A percentile compares a stretch with the other conserved stretches of the same genome.
Evolutionary conservation across 2,329 filamentous ascomycete species (phyloP).

Genomic region (Pyrenochaeta sp.): DNA sequence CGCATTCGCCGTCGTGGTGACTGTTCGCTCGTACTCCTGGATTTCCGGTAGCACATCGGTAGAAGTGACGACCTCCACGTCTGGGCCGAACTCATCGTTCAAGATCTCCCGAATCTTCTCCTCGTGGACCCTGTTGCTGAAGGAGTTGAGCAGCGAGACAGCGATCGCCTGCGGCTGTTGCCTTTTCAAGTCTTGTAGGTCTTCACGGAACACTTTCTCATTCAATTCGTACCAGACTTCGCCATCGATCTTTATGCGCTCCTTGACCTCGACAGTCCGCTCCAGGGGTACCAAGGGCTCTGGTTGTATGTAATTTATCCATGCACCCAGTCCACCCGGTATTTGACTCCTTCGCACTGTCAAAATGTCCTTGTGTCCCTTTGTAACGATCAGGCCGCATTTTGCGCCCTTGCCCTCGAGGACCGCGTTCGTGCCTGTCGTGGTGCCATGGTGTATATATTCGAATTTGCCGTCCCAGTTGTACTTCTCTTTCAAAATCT

Average conservation of each 20-base stretch:
- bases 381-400: slow-evolving; percentile 57
- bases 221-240: slow-evolving; percentile 53
- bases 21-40: slow-evolving; percentile 60
- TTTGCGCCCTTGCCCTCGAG: slow-evolving; percentile 61
- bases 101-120: slow-evolving; percentile 50
- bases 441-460: slow-evolving; percentile 61
- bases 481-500: slow-evolving; percentile 50
- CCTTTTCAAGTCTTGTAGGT: slow-evolving; percentile 50
- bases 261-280: slow-evolving; percentile 56
- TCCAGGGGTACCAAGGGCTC: slow-evolving; percentile 60
- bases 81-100: slow-evolving; percentile 53
- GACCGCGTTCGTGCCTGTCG: slow-evolving; percentile 60
- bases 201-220: slow-evolving; percentile 48
- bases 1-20: slow-evolving; percentile 59
- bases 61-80: slow-evolving; percentile 57
- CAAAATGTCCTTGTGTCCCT: slow-evolving; percentile 60
- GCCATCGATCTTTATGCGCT: slow-evolving; percentile 56
- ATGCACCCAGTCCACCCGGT: slow-evolving; percentile 60
- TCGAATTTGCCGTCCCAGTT: slow-evolving; percentile 57
- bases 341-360: slow-evolving; percentile 59
- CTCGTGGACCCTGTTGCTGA: slow-evolving; percentile 56
- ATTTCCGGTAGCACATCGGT: slow-evolving; percentile 58
- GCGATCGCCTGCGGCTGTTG: slow-evolving; percentile 57
- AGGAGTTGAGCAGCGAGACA: slow-evolving; percentile 59
- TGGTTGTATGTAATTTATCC: slow-evolving; percentile 59